Base-by-base conservation (phyloP, 2,329 filamentous ascomycete species). In the Macrophomina pseudophaseolina region DNA sequence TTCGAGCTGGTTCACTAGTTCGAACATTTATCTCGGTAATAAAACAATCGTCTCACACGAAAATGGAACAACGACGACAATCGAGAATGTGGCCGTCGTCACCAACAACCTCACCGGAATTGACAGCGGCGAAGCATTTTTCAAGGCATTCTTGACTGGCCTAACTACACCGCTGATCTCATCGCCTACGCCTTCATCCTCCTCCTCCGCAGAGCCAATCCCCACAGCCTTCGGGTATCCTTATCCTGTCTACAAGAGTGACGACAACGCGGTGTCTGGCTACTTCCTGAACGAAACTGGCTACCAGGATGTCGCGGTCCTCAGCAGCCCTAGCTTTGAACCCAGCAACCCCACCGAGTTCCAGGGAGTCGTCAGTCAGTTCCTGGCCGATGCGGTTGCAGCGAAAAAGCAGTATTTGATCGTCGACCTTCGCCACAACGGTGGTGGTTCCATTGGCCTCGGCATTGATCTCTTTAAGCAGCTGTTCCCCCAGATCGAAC, bases 371-470 rank as follows among this genome's bases (percentile, higher is more conserved):
- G 76, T 82, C n/a, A 72, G 80, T 7, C 67, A 76, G 7, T 84
- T 88, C 70, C 78, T 89, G 16, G 75, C 79, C 0, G 76, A 79
- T 48, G 82, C 82, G 11, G 80, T 82, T 48, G 69, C 74, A 2
- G 78, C 79, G 1, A 80, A 82, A 1, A 88, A 88, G 73, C 85
- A 80, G n/a, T 88, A 86, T 73, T 79, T 91, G 5, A 81, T 91
- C 35, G 85, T 91, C 67, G 90, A 91, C 69, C 72, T 91, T 6
- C 83, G 85, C 4, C 81, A 79, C 2, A 92, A 91, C 69, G 80
- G 80, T 0, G 89, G 89, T 46, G 89, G 89, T 40, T 75, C 74
- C 30, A 75, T 76, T 14, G 74, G 76, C 32, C 73, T 80, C 5
- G 80, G 76, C 62, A 80, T 79, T 67, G 79, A 82, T 64, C 72